A percentile compares a stretch with the other conserved stretches of the same genome.
phyloP scores from a whole-genome alignment of 306 rosid species.

The Fragaria nilgerrensis region DNA sequence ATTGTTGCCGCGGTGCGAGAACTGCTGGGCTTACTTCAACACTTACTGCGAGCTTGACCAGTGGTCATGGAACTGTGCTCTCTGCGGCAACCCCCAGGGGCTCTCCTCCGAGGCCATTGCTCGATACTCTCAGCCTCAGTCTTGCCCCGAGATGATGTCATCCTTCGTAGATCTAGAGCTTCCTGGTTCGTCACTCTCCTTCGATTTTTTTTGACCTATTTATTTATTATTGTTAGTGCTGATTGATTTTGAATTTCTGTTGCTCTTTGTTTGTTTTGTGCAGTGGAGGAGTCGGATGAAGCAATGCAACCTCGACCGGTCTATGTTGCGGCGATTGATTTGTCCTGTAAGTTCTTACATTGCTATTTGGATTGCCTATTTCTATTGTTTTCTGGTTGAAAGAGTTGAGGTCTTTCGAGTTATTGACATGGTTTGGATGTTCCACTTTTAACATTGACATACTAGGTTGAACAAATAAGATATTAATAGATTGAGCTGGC shows the following conservation, averaged over 20 bases:
- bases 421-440: too few relatives aligned
- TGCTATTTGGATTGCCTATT: background rate
- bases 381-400: too few relatives aligned
- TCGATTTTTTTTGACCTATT: background rate
- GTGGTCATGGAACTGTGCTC: slow-evolving; percentile 88
- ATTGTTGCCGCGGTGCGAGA: slow-evolving; percentile 79
- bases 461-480: background rate
- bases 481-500: background rate
- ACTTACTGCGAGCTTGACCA: slow-evolving; percentile 82
- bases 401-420: too few relatives aligned
- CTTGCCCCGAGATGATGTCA: slow-evolving; percentile 85
- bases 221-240: background rate
- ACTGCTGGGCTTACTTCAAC: slow-evolving; percentile 92
- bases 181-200: slow-evolving; percentile 40
- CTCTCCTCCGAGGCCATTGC: slow-evolving; percentile 67
- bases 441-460: too few relatives aligned
- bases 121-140: slow-evolving; percentile 70
- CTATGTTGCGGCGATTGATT: slow-evolving; percentile 95
- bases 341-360: slow-evolving; percentile 62
- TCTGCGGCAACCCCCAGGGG: slow-evolving; percentile 90
- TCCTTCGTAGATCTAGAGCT: slow-evolving; percentile 95
- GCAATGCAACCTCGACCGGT: slow-evolving; percentile 76
- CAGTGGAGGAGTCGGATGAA: slow-evolving; percentile 55
- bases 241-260: background rate
- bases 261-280: slow-evolving; percentile 7